Percentiles rank a stretch among this genome's conserved stretches.
Conservation (phyloP, 2,329 filamentous ascomycete species). For the Fusarium continuum region DNA sequence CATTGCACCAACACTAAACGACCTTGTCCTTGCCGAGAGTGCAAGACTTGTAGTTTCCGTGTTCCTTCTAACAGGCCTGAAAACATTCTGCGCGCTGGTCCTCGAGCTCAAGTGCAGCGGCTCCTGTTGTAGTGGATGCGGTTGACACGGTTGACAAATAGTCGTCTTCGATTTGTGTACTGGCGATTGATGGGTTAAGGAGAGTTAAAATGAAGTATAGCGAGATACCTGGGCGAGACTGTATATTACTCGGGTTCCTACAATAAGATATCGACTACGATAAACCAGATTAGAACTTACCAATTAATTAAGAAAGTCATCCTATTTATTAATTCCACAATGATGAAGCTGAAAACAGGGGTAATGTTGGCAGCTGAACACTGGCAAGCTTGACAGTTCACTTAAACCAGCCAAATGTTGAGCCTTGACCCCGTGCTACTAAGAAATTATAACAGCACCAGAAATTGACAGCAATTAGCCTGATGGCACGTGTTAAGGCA, state of each 20-base stretch:
- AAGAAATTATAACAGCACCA: background rate
- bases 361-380: background rate
- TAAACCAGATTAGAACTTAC: background rate
- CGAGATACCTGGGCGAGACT: too few relatives aligned
- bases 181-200: background rate
- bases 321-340: background rate
- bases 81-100: slow-evolving; percentile 6
- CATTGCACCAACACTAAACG: slow-evolving; percentile 11
- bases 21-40: background rate
- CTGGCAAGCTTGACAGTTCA: background rate
- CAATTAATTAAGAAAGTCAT: background rate
- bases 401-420: background rate
- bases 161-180: background rate
- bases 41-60: slow-evolving; percentile 3
- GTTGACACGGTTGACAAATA: background rate
- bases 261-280: background rate
- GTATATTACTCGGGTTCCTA: background rate
- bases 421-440: background rate
- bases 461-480: background rate
- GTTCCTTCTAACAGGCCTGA: slow-evolving; percentile 6
- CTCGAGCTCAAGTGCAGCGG: background rate
- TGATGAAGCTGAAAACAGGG: background rate
- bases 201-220: background rate
- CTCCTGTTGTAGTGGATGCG: background rate
- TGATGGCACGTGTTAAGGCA: background rate